phyloP scores from a whole-genome alignment of 176 grass and related monocot species.

The Ensete glaucum region DNA sequence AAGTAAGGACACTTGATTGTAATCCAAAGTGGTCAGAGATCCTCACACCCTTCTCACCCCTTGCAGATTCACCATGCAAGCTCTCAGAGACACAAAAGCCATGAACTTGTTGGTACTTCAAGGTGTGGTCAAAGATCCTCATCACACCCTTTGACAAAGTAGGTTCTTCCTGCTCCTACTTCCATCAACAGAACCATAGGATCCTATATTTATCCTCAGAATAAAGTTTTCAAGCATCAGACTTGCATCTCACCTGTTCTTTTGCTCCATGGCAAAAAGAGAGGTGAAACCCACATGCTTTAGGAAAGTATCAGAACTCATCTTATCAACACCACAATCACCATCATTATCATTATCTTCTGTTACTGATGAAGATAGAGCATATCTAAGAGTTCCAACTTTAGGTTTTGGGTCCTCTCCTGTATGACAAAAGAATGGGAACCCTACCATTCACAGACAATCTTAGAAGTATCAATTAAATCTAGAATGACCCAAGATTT shows the following conservation, averaged over 20 bases:
- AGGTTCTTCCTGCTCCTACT: background rate
- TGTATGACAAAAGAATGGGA: no score
- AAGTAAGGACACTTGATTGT: no score
- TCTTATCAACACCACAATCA: background rate
- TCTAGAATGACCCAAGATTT: background rate
- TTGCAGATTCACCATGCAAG: no score
- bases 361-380: no score
- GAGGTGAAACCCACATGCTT: background rate
- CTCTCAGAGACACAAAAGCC: no score
- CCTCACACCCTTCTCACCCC: no score
- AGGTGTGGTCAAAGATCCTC: background rate
- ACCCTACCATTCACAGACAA: no score
- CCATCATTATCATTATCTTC: no score
- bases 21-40: no score
- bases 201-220: background rate
- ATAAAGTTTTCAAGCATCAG: background rate
- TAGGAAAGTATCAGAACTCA: background rate
- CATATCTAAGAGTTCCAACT: no score
- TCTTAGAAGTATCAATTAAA: background rate
- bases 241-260: background rate
- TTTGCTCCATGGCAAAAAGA: background rate
- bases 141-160: background rate
- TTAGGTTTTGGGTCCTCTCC: no score
- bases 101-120: background rate
- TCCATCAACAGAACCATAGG: background rate